Conservation (phyloP, 2,329 filamentous ascomycete genomes). For the Ophiocordyceps australis region DNA sequence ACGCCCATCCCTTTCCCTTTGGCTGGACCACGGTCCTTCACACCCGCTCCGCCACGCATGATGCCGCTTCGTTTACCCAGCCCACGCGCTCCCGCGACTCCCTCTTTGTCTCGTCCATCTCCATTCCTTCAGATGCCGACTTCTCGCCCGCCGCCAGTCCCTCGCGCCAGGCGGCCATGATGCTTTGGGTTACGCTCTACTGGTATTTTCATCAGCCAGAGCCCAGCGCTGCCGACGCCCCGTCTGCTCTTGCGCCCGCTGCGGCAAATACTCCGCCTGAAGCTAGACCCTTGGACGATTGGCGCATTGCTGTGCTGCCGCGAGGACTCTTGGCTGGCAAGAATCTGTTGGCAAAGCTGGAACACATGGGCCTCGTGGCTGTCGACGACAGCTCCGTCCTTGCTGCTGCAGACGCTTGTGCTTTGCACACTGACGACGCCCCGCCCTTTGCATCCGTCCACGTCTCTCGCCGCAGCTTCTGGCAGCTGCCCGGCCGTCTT, state of each 20-base stretch:
- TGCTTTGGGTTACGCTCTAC: conserved; percentile 85
- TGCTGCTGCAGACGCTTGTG: conserved; percentile 33
- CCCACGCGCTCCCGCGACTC: conserved; percentile 67
- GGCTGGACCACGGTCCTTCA: conserved; percentile 85
- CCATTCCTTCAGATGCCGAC: conserved; percentile 61
- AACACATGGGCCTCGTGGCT: conserved; percentile 77
- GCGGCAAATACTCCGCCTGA: conserved; percentile 44
- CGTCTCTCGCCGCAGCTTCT: conserved; percentile 64
- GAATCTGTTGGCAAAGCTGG: conserved; percentile 75
- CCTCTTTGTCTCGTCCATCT: conserved; percentile 84
- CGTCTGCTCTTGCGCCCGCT: conserved; percentile 38
- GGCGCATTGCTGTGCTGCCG: conserved; percentile 67
- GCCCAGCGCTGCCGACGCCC: conserved; percentile 21
- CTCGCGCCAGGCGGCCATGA: conserved; percentile 84
- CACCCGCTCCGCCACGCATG: conserved; percentile 30
- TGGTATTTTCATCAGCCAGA: conserved; percentile 92
- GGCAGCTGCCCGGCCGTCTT: conserved; percentile 75
- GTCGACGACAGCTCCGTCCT: conserved; percentile 58
- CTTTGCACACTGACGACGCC: too few species aligned
- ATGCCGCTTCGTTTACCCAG: conserved; percentile 38
- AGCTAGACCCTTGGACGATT: conserved; percentile 68
- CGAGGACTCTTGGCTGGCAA: conserved; percentile 78
- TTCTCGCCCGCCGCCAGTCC: conserved; percentile 67
- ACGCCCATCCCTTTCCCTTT: conserved; percentile 56
- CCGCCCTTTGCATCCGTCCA: conserved; percentile 65